phyloP scores from a whole-genome alignment of 2,329 filamentous ascomycete species.

The Fusarium sp. region DNA sequence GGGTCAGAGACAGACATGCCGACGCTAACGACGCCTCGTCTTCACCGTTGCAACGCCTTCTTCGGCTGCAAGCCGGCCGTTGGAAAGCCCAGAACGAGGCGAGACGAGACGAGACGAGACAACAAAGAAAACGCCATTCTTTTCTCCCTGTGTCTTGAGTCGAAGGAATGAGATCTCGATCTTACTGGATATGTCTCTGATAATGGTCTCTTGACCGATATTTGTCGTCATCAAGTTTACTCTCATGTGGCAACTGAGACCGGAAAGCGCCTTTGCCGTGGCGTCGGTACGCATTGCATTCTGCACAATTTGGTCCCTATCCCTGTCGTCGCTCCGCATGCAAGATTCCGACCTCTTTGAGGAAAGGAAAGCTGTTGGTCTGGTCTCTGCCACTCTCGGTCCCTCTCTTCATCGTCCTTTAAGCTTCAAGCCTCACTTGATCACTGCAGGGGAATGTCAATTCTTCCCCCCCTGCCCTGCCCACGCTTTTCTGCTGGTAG shows the following conservation, averaged over 20 bases:
- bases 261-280: slow-evolving; percentile 2
- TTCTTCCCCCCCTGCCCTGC: background rate
- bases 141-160: background rate
- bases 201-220: background rate
- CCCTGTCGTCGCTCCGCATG: slow-evolving; percentile 3
- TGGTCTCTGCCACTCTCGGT: background rate
- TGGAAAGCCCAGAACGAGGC: background rate
- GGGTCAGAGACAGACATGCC: slow-evolving; percentile 20
- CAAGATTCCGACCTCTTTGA: slow-evolving; percentile 3
- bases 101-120: slow-evolving; percentile 10
- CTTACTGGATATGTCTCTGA: background rate
- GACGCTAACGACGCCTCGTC: slow-evolving; percentile 36
- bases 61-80: slow-evolving; percentile 32
- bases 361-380: background rate
- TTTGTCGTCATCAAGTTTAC: background rate
- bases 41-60: slow-evolving; percentile 33
- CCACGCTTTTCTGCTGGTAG: slow-evolving; percentile 9
- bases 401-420: background rate
- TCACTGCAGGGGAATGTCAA: slow-evolving; percentile 2
- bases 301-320: background rate
- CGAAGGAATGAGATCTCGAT: slow-evolving; percentile 1
- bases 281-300: background rate
- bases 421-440: slow-evolving; percentile 11
- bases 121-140: background rate
- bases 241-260: background rate